Evolutionary conservation across 768 basidiomycete genomes (phyloP), one percentile per base, ranked within the genome.

Genomic region (Amanita pallidorosea): DNA sequence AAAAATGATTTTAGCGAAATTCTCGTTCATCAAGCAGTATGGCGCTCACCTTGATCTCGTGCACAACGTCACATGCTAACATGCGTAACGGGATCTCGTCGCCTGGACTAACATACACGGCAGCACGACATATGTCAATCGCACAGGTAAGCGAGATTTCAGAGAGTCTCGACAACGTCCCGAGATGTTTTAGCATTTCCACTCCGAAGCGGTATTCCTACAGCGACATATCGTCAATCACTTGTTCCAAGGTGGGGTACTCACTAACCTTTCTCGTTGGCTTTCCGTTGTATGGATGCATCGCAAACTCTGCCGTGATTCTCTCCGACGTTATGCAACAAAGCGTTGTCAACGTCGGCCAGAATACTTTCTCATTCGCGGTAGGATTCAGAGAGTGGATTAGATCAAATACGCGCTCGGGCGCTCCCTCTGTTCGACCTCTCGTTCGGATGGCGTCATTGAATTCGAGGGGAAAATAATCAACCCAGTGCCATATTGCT

Each of bases 401-500:
- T 15, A 85, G 63, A 64, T 96, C 93, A 59, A 91, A 95, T 2
- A 94, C 78, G 7, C 87, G 79, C 61, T 96, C 91, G 1, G 91
- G 84, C 0, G 82, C 80, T 38, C 86, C 88, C 53, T 95, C 93
- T 11, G 88, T 70, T 42, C 69, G 74, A 25, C 82, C 79, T 41
- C 82, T 73, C 3, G 72, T 69, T 8, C 75, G 71, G 34, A 91
- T 73, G 4, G 79, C 73, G 6, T 89, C 82, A 48, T 83, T 83
- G 62, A 82, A 95, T 61, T 96, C 88, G 5, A 70, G 67, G 0
- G 88, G 84, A 59, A 83, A 87, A 20, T 78, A 70, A 27, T 85
- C 81, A 29, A 94, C 81, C 90, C 90, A 95, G 55, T 85, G 90
- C 91, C 92, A 94, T 23, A 95, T 70, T 1, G 88, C 88, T 25